Base-by-base conservation (phyloP, 1,284 basidiomycete genomes). In the Ganoderma lingzhi region DNA sequence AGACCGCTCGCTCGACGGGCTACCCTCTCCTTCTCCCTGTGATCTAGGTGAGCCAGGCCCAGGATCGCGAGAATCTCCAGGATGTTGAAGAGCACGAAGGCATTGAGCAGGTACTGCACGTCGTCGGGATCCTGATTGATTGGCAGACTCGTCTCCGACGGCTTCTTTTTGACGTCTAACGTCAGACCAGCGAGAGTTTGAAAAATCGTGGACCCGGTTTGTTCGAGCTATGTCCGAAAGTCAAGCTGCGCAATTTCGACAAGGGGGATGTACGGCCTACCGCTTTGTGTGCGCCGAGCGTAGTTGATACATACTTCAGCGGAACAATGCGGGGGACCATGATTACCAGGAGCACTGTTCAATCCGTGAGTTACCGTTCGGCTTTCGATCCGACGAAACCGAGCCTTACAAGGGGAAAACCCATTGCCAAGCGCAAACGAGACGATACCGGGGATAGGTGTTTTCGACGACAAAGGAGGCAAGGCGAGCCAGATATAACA, bases 271-370 rank as follows among this genome's bases (percentile, higher is more conserved):
- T 35, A 17, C 2, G 10, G 83, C 90, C 71, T 80, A 93, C 91
- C 75, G 89, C 89, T 79, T 95, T 95, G 76, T 95, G 93, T 12
- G 90, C 88, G 2, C 93, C 93, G 0, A 95, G 83, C 1, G 92
- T 93, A 1, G 93, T 93, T 2, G 92, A 91, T 48, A 95, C 87
- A 76, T 92, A 93, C 74, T 90, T 90, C 19, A 85, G 75, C 1
- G 89, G 87, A 0, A 95, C 90, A 60, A 95, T 87, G 62, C 86
- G 87, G 2, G 93, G 92, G 0, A 94, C 92, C 59, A 95, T 83
- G 28, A 94, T 84, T 14, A 93, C 93, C 17, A 94, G 83, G 17
- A 95, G 82, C 32, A 94, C 91, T 89, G 76, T 41, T 48, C 37
- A 44, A 19, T 35, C 28, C 56, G 37, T 59, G 35, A 59, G 15